phyloP scores from a whole-genome alignment of 2,329 filamentous ascomycete genomes.

The Fusarium subglutinans region DNA sequence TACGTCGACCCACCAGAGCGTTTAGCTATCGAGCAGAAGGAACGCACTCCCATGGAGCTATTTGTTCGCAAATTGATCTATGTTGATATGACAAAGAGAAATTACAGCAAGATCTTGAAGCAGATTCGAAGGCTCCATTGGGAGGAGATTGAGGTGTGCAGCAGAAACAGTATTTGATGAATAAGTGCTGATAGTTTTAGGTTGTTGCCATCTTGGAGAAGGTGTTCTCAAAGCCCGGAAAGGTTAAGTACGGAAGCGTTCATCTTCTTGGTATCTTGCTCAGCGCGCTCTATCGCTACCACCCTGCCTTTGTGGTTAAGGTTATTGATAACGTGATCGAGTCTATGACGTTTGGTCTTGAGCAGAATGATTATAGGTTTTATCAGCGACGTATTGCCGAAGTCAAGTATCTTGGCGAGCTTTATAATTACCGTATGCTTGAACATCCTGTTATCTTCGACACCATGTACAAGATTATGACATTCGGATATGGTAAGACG shows the following conservation, averaged over 20 bases:
- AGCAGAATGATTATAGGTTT: slow-evolving; percentile 97
- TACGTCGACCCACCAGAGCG: slow-evolving; percentile 96
- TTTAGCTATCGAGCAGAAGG: slow-evolving; percentile 95
- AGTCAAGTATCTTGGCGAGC: slow-evolving; percentile 93
- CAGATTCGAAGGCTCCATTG: slow-evolving; percentile 95
- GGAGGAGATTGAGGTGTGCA: slow-evolving; percentile 83
- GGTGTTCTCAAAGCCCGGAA: slow-evolving; percentile 94
- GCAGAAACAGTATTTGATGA: no score
- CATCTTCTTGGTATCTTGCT: slow-evolving; percentile 91
- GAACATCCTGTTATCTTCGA: slow-evolving; percentile 97
- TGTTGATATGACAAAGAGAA: slow-evolving; percentile 91
- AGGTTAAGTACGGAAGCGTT: slow-evolving; percentile 97
- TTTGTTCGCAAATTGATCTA: slow-evolving; percentile 95
- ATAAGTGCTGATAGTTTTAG: slow-evolving; percentile 43
- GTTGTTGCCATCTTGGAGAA: slow-evolving; percentile 84
- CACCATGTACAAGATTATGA: slow-evolving; percentile 91
- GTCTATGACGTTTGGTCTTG: slow-evolving; percentile 85
- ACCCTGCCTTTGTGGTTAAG: slow-evolving; percentile 88
- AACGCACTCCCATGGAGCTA: slow-evolving; percentile 90
- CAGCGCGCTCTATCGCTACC: slow-evolving; percentile 88
- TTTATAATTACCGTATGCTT: slow-evolving; percentile 97
- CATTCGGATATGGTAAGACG: slow-evolving; percentile 80
- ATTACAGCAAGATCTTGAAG: slow-evolving; percentile 92
- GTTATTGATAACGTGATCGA: slow-evolving; percentile 94
- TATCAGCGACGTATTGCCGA: slow-evolving; percentile 95